phyloP scores from a whole-genome alignment of 2,329 filamentous ascomycete genomes.

The Pseudonectria foliicola region DNA sequence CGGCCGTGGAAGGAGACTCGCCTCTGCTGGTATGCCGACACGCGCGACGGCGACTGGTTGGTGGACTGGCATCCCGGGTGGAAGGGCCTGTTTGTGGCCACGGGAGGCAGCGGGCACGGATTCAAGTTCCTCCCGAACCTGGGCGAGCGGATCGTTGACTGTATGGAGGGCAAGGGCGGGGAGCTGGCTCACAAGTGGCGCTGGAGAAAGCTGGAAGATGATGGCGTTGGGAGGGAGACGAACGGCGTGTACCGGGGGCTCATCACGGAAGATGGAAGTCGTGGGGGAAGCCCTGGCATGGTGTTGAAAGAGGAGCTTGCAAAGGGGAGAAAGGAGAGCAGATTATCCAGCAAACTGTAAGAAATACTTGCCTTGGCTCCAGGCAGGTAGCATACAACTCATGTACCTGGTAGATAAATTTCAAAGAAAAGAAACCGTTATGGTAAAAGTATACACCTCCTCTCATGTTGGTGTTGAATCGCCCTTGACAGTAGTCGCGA shows the following conservation, averaged over 20 bases:
- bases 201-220: slow-evolving; percentile 52
- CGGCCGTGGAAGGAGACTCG: slow-evolving; percentile 56
- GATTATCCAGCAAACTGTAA: slow-evolving; percentile 19
- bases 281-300: slow-evolving; percentile 41
- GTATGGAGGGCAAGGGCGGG: slow-evolving; percentile 38
- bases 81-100: slow-evolving; percentile 52
- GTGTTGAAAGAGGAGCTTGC: slow-evolving; percentile 38
- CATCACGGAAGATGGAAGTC: slow-evolving; percentile 46
- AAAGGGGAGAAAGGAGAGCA: slow-evolving; percentile 16
- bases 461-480: no score
- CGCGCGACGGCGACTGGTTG: slow-evolving; percentile 63
- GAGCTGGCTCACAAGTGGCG: slow-evolving; percentile 53
- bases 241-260: slow-evolving; percentile 32
- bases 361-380: slow-evolving; percentile 4
- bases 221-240: slow-evolving; percentile 26
- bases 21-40: slow-evolving; percentile 73
- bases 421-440: no score
- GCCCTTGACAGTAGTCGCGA: no score
- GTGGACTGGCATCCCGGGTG: slow-evolving; percentile 61
- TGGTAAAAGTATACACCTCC: no score
- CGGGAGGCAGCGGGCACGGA: slow-evolving; percentile 57
- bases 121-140: slow-evolving; percentile 65
- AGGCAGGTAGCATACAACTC: no score
- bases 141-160: slow-evolving; percentile 54
- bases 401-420: no score